Evolutionary conservation across 2,329 filamentous ascomycete species (phyloP), one percentile per base, ranked within the genome.

Genomic region (Aspergillus sp.): DNA sequence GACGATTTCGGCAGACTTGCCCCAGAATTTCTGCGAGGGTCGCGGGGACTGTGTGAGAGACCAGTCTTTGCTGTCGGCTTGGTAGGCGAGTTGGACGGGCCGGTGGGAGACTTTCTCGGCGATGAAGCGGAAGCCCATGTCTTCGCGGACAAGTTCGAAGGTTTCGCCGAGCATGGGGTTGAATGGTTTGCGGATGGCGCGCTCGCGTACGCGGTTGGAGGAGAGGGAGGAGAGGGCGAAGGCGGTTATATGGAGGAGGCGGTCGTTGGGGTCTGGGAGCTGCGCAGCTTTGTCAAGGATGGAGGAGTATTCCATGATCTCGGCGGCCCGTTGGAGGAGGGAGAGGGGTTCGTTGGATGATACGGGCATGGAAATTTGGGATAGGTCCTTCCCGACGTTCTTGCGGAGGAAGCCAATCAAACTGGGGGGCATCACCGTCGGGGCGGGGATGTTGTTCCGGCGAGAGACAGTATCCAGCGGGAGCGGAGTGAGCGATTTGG

Each of bases 11-110:
- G 92, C 92, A 58, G 90, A 94, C 81, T 98, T 98, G 59, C 95
- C 95, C 95, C 95, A 98, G 81, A 99, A 99, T 74, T 98, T 98
- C 74, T 99, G 94, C 23, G 90, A 90, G 0, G 95, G 95, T 60
- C 91, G 89, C 0, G 95, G 92, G 4, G 90, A 91, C 74, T 98
- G 95, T 1, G 91, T 85, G 64, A 97, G 89, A 2, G 90, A 92
- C 95, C 95, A 99, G 60, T 86, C 82, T 45, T 87, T 85, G 45
- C 91, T 88, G 75, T 99, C 95, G 4, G 94, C 95, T 76, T 98
- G 93, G 81, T 93, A 94, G 6, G 95, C 95, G 71, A 98, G 87
- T 65, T 93, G 89, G 15, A 99, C 92, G 0, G 95, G 95, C 4
- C 95, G 89, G 76, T 99, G 95, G 17, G 88, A 91, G 7, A 99